Evolutionary conservation across 805 yeast species (phyloP), one percentile per base, ranked within the genome.

Genomic region (Metschnikowia kofuensis): DNA sequence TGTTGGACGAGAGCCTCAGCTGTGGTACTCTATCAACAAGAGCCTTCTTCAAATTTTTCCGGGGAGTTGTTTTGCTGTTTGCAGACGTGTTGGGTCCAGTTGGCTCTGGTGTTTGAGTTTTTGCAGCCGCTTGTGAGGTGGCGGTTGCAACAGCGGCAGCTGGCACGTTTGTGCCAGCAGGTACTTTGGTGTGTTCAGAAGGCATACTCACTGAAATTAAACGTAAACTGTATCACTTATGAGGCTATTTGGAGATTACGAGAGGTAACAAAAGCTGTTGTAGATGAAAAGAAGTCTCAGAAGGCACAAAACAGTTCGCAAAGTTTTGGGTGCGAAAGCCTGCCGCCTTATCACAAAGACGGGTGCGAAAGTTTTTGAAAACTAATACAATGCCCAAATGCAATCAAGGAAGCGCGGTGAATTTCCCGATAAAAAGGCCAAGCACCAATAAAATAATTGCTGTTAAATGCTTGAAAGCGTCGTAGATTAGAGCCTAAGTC

Each of bases 1-100:
- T 54, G 45, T 49, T 49, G 9, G 52, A 48, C 39, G 49, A 39
- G 34, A 42, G 40, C 40, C 57, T 54, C 55, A 52, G 57, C 39
- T 54, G 57, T 15, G 55, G 57, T 13, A 54, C 47, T 26, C 52
- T 44, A 26, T 54, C 57, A 28, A 49, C 47, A 21, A 44, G 36
- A 13, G 50, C 31, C 40, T 51, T 51, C 44, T 53, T 48, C 46
- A 47, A 29, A 31, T n/a, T 27, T 30, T 47, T 47, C 14, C 50
- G 26, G 13, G 50, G 46, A 13, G 50, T 42, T 8, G 41, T 27
- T 38, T 46, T 46, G 29, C 30, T 35, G 30, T 41, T 46, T 34
- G 13, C 15, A 13, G 45, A 7, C n/a, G 45, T 30, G 29, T 31
- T 40, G 26, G 40, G 29, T 29, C n/a, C 15, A 12, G 45, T 14